A percentile compares a stretch with the other conserved stretches of the same genome.
These are phyloP conservation scores for Sugiyamaella valdiviana DNA, from an alignment of 805 yeast species.

Conservation along the genomic window DNA sequence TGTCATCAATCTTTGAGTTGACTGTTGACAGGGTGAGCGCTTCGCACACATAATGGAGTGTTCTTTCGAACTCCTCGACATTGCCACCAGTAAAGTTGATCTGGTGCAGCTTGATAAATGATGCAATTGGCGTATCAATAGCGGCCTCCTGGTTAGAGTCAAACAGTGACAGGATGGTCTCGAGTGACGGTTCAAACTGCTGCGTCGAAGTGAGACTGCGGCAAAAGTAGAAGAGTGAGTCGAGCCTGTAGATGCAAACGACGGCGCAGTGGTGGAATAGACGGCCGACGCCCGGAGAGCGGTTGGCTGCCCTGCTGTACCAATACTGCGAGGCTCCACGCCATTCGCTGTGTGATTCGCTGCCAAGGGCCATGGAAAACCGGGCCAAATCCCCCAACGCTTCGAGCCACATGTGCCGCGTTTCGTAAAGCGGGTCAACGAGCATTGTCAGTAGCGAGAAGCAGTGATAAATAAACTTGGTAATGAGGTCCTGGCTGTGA, in stretches of 20 bases:
- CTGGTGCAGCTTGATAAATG: constrained; percentile 17
- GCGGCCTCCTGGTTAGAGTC: constrained; percentile 13
- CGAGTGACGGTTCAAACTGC: constrained; percentile 20
- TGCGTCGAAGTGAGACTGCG: constrained; percentile 18
- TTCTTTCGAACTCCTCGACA: constrained; percentile 3
- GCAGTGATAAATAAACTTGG: constrained; percentile 20
- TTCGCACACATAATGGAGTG: constrained; percentile 1
- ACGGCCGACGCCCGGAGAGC: constrained; percentile 78
- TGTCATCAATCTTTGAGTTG: constrained; percentile 4
- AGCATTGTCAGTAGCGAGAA: constrained; percentile 20
- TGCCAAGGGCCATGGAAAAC: constrained; percentile 81
- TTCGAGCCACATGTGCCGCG: constrained; percentile 58
- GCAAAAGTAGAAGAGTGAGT: constrained; percentile 23
- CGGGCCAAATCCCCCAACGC: constrained; percentile 79
- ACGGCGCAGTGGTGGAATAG: constrained; percentile 83
- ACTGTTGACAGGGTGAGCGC: background rate
- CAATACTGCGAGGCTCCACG: constrained; percentile 74
- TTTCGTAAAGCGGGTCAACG: constrained; percentile 23
- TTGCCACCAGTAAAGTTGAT: constrained; percentile 7
- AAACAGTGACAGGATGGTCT: constrained; percentile 16
- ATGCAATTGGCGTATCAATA: constrained; percentile 8
- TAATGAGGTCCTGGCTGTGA: constrained; percentile 15
- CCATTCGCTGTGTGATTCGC: constrained; percentile 81
- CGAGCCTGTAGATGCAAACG: constrained; percentile 60
- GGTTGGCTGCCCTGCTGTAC: constrained; percentile 68